These are phyloP conservation scores for Magnusiomyces paraingens DNA, from an alignment of 1,139 yeast genomes.

Conservation along the genomic window DNA sequence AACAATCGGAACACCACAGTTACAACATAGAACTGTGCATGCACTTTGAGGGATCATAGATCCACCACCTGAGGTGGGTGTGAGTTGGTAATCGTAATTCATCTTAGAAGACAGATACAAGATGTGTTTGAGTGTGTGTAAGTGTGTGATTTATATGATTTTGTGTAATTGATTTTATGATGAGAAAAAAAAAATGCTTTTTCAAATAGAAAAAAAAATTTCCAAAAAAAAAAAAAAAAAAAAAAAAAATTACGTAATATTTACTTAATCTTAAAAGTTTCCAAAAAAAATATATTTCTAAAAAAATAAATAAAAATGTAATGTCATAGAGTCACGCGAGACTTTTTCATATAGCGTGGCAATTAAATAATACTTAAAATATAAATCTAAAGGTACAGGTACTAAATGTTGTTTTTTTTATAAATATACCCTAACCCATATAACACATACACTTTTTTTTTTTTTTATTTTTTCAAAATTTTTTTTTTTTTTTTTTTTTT, in stretches of 20 bases:
- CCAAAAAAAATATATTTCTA: too few species aligned
- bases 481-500: too few species aligned
- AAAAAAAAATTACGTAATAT: neutral
- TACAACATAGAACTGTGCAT: slow-evolving; percentile 82
- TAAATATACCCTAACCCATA: too few species aligned
- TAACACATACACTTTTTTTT: too few species aligned
- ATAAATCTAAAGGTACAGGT: too few species aligned
- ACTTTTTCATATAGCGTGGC: too few species aligned
- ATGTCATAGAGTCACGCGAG: too few species aligned
- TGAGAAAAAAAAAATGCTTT: neutral
- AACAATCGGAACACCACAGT: slow-evolving; percentile 98
- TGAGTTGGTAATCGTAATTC: slow-evolving; percentile 5
- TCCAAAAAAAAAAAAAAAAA: neutral
- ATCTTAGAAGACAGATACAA: neutral
- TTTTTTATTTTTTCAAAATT: too few species aligned
- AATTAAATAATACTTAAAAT: too few species aligned
- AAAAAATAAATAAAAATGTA: too few species aligned
- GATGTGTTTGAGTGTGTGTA: neutral
- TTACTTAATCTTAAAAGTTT: neutral
- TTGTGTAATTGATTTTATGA: neutral
- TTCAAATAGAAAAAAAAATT: neutral
- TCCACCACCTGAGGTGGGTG: slow-evolving; percentile 11
- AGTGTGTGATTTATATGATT: neutral
- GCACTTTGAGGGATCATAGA: slow-evolving; percentile 38
- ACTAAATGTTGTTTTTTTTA: too few species aligned